Evolutionary conservation across 2,329 filamentous ascomycete species (phyloP), one percentile per base, ranked within the genome.

Genomic region (Penicillium rolfsii): DNA sequence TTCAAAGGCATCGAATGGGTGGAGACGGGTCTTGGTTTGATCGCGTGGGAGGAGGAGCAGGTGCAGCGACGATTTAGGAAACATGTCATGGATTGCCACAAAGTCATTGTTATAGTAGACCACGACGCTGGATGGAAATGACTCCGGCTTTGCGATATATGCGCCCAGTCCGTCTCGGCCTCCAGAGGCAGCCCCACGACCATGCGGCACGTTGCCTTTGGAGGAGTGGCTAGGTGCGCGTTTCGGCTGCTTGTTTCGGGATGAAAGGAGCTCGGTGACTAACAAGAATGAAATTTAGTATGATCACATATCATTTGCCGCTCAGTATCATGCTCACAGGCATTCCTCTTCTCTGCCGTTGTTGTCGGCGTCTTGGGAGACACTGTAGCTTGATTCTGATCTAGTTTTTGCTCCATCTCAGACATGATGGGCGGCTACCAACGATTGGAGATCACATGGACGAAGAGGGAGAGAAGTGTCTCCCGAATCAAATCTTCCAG

Each of bases 1-100:
- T 33, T 88, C 83, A 67, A 97, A 87, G 4, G 91, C 91, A 22
- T 90, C 85, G 71, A 94, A 89, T 0, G 94, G 93, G 68, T 96
- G 90, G 11, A 87, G 79, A 5, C 82, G 78, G 67, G 83, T 86
- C 71, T 87, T 85, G 2, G 74, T 70, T 0, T 81, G 72, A 43
- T 89, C 85, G 53, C 93, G 89, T 6, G 93, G 91, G 5, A 98
- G 86, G n/a, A 98, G 85, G 2, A 99, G 89, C 1, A 91, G 83
- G 79, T 99, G 95, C 4, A 97, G 82, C 3, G 85, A 87, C 3
- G 91, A 86, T 77, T 98, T 99, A 8, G 95, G 93, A 73, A 87
- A 99, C 63, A 87, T 81, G 79, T 99, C 95, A 68, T 89, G 84
- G 74, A 98, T 91, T 22, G 88, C 85, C 54, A 93, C 90, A 66